Conservation (phyloP, 106 monocot genomes). For the Narthecium ossifragum region DNA sequence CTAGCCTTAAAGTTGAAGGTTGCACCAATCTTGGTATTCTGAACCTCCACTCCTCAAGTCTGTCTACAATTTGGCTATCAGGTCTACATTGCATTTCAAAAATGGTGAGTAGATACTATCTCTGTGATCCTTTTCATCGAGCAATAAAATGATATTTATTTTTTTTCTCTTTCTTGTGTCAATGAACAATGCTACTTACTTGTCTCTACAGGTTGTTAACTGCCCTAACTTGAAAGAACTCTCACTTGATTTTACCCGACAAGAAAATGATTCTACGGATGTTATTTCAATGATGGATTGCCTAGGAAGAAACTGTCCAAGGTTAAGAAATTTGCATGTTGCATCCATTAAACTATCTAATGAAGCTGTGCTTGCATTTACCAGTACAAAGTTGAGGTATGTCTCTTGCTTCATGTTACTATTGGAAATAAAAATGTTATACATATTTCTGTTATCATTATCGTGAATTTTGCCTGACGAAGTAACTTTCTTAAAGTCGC, state of each 20-base stretch:
- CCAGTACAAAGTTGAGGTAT: conserved; percentile 76
- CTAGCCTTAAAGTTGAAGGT: conserved; percentile 69
- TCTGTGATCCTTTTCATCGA: not conserved
- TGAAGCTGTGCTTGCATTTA: conserved; percentile 77
- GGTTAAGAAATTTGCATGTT: conserved; percentile 66
- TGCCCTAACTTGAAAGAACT: conserved; percentile 90
- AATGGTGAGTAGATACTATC: conserved; percentile 30
- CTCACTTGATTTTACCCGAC: conserved; percentile 73
- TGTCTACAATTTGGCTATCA: conserved; percentile 83
- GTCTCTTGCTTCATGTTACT: conserved; percentile 7
- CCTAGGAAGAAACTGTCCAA: conserved; percentile 61
- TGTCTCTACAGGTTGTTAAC: conserved; percentile 45
- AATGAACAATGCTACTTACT: not conserved
- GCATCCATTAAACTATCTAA: conserved; percentile 70
- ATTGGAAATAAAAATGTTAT: too few species aligned
- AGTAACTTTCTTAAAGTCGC: too few species aligned
- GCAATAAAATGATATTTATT: not conserved
- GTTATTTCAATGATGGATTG: conserved; percentile 57
- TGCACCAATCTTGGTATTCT: conserved; percentile 71
- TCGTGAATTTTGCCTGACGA: too few species aligned
- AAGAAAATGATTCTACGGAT: conserved; percentile 94
- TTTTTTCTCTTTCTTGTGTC: not conserved
- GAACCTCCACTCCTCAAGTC: conserved; percentile 67
- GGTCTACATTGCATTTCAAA: conserved; percentile 76
- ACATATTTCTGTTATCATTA: too few species aligned